Percentiles rank a stretch among this genome's conserved stretches.
Evolutionary conservation across 2,329 filamentous ascomycete genomes (phyloP).

Genomic region (Akanthomyces muscarius): DNA sequence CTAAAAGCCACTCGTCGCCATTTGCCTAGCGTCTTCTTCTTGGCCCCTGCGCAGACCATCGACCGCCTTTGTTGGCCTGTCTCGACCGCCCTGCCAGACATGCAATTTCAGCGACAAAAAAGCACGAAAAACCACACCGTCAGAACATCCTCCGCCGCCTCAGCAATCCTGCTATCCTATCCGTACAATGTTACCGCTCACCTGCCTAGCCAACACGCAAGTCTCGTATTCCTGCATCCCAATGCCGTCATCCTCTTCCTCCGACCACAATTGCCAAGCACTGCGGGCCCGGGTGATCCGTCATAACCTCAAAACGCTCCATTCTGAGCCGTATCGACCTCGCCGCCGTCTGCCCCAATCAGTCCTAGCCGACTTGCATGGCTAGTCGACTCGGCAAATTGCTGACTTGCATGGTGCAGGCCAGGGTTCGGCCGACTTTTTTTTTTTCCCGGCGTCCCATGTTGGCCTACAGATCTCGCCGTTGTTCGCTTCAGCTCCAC

Average conservation of each 20-base stretch:
- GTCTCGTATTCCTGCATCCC: conserved; percentile 14
- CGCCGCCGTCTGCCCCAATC: conserved; percentile 2
- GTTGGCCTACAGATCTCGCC: conserved; percentile 1
- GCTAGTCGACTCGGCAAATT: conserved; percentile 5
- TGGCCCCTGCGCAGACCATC: background rate
- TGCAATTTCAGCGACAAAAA: background rate
- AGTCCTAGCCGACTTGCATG: background rate
- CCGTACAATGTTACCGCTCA: background rate
- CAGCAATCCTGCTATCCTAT: background rate
- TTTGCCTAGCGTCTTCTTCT: conserved; percentile 4
- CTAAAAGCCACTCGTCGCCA: background rate
- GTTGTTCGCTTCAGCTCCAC: conserved; percentile 5
- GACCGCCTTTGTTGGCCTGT: background rate
- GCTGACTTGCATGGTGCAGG: conserved; percentile 2
- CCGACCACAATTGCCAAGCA: conserved; percentile 3
- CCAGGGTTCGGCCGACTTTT: background rate
- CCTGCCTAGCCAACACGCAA: background rate
- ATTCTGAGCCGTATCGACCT: background rate
- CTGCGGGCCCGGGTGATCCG: conserved; percentile 10
- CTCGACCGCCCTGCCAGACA: background rate
- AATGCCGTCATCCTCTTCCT: conserved; percentile 14
- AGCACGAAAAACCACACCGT: background rate
- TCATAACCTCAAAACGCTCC: background rate
- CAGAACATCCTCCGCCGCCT: background rate
- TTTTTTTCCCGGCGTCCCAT: background rate